Conservation (phyloP, 2,329 filamentous ascomycete species). For the Aureobasidium zeae region DNA sequence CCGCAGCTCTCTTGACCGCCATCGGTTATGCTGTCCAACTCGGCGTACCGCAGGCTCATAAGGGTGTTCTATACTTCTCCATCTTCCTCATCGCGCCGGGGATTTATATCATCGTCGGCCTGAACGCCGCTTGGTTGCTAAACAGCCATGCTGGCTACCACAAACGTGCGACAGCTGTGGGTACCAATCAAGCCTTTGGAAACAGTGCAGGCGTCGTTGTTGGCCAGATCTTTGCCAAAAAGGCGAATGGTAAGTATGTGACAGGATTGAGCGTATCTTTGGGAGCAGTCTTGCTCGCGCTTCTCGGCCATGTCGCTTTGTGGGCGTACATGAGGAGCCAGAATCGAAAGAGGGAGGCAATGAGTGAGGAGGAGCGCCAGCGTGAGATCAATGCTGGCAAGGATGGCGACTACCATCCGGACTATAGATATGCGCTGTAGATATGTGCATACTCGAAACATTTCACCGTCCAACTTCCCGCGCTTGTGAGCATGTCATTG, state of each 20-base stretch:
- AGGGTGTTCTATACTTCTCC: conserved; percentile 62
- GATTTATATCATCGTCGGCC: conserved; percentile 51
- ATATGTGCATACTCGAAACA: not conserved
- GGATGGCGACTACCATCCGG: conserved; percentile 2
- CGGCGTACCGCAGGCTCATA: conserved; percentile 40
- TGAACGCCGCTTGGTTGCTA: conserved; percentile 51
- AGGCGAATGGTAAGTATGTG: conserved; percentile 38
- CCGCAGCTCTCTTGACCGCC: conserved; percentile 54
- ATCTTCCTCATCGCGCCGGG: conserved; percentile 69
- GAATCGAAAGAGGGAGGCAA: not conserved
- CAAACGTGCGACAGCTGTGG: conserved; percentile 63
- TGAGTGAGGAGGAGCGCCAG: not conserved
- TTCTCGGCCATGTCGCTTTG: conserved; percentile 26
- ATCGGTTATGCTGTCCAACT: conserved; percentile 48
- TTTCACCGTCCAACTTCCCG: too few species aligned
- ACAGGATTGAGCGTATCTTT: conserved; percentile 46
- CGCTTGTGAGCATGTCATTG: too few species aligned
- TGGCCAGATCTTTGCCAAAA: conserved; percentile 36
- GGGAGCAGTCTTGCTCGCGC: conserved; percentile 37
- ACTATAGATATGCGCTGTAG: conserved; percentile 2
- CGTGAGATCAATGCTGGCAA: not conserved
- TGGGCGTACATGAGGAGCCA: not conserved
- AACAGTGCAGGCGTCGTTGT: conserved; percentile 64
- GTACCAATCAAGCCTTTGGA: conserved; percentile 60
- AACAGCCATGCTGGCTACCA: conserved; percentile 66